A percentile compares a stretch with the other conserved stretches of the same genome.
phyloP scores from a whole-genome alignment of 805 yeast species.

The Myxozyma udenii region DNA sequence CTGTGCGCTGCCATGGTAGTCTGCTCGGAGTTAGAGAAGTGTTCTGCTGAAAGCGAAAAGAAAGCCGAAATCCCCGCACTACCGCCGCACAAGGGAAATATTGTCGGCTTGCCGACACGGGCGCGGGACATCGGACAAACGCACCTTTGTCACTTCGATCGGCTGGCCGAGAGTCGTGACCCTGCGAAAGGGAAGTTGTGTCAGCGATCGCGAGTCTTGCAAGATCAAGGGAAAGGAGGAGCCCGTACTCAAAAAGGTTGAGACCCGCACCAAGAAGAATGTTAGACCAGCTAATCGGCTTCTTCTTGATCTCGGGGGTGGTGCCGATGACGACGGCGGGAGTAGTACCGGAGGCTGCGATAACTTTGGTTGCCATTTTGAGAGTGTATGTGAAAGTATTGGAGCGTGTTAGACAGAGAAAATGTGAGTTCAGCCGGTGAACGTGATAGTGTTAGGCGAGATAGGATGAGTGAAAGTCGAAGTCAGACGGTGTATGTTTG shows the following conservation, averaged over 20 bases:
- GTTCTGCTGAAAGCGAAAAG: too few relatives aligned
- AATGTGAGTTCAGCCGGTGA: not conserved
- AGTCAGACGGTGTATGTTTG: not conserved
- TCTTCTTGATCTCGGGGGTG: conserved; percentile 50
- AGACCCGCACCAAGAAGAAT: conserved; percentile 90
- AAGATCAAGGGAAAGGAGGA: not conserved
- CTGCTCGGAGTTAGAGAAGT: too few relatives aligned
- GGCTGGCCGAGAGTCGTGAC: conserved; percentile 97
- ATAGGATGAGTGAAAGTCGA: not conserved
- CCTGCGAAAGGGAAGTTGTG: too few relatives aligned
- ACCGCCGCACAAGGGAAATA: not conserved
- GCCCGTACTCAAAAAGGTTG: conserved; percentile 68
- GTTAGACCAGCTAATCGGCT: conserved; percentile 83
- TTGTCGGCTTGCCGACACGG: not conserved
- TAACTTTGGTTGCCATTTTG: not conserved
- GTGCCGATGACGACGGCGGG: conserved; percentile 4
- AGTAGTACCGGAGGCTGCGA: not conserved
- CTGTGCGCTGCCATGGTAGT: conserved; percentile 99
- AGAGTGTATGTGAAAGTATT: not conserved
- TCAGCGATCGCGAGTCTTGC: not conserved
- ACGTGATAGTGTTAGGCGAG: not conserved
- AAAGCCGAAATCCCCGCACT: not conserved
- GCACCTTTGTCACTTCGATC: conserved; percentile 70
- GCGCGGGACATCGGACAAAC: not conserved
- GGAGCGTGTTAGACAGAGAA: too few relatives aligned